Percentiles rank a stretch among this genome's conserved stretches.
These are phyloP conservation scores for Sordariomycetes sp. DNA, from an alignment of 2,329 filamentous ascomycete genomes.

Conservation along the genomic window DNA sequence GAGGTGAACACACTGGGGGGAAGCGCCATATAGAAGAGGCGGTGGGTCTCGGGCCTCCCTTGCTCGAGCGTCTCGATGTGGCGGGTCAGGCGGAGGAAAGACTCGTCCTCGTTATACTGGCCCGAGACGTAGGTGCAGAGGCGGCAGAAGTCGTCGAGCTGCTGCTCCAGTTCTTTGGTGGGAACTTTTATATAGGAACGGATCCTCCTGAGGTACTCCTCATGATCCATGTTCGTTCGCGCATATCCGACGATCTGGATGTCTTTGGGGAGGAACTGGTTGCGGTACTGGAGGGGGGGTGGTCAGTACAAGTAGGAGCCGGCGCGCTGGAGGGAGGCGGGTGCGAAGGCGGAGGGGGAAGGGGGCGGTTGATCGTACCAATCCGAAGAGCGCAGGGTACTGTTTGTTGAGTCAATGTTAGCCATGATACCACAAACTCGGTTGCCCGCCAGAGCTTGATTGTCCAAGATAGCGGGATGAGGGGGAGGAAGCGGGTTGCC, in stretches of 20 bases:
- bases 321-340: background rate
- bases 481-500: conserved; percentile 7
- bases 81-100: conserved; percentile 75
- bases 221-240: conserved; percentile 97
- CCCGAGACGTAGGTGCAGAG: conserved; percentile 93
- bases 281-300: conserved; percentile 62
- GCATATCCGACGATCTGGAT: conserved; percentile 98
- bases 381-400: conserved; percentile 95
- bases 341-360: background rate
- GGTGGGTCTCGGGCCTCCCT: conserved; percentile 71
- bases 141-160: conserved; percentile 79
- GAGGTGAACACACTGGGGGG: conserved; percentile 97
- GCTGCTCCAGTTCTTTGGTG: conserved; percentile 93
- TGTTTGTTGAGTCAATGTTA: conserved; percentile 34
- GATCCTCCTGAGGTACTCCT: conserved; percentile 88
- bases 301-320: background rate
- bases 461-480: conserved; percentile 6
- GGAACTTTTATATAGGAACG: conserved; percentile 98
- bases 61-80: conserved; percentile 81
- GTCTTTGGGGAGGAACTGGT: conserved; percentile 96
- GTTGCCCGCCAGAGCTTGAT: background rate
- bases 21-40: conserved; percentile 98
- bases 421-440: background rate
- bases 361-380: conserved; percentile 50
- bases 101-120: conserved; percentile 95